Evolutionary conservation across 176 grass and related monocot species (phyloP).

Genomic region (Luzula sylvatica): DNA sequence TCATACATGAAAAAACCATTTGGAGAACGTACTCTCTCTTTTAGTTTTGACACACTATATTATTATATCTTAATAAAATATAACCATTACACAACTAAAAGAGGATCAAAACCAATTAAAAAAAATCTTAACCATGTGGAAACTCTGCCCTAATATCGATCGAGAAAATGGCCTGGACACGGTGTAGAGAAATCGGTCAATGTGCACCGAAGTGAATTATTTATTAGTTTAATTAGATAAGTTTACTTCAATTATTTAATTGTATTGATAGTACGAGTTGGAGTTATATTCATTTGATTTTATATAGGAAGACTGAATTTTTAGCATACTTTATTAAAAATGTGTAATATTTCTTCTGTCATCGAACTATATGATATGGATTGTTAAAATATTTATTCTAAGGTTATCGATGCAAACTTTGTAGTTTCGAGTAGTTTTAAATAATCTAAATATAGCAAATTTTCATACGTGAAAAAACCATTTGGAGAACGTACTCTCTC

Average conservation of each 20-base stretch:
- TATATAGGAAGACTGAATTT: too few relatives aligned
- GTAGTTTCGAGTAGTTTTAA: too few relatives aligned
- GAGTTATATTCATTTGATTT: too few relatives aligned
- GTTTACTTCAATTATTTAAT: neutral
- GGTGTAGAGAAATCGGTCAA: slow-evolving; percentile 21
- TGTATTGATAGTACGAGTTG: too few relatives aligned
- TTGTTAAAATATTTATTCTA: too few relatives aligned
- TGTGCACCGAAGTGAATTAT: neutral
- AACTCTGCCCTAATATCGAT: slow-evolving; percentile 77
- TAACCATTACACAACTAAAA: slow-evolving; percentile 1
- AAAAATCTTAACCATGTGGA: slow-evolving; percentile 46
- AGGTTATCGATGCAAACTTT: too few relatives aligned
- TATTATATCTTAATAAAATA: too few relatives aligned
- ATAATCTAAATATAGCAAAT: slow-evolving; percentile 20
- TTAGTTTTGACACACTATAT: too few relatives aligned
- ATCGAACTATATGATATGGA: too few relatives aligned
- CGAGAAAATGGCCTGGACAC: slow-evolving; percentile 86
- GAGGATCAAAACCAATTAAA: neutral
- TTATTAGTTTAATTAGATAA: neutral
- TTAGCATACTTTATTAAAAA: too few relatives aligned
- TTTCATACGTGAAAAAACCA: slow-evolving; percentile 11
- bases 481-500: slow-evolving; percentile 4
- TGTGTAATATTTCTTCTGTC: too few relatives aligned
- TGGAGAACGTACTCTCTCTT: slow-evolving; percentile 8
- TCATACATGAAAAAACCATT: slow-evolving; percentile 8